Base-by-base conservation (phyloP, 73 alveolate species). In the Paramecium sonneborni region DNA sequence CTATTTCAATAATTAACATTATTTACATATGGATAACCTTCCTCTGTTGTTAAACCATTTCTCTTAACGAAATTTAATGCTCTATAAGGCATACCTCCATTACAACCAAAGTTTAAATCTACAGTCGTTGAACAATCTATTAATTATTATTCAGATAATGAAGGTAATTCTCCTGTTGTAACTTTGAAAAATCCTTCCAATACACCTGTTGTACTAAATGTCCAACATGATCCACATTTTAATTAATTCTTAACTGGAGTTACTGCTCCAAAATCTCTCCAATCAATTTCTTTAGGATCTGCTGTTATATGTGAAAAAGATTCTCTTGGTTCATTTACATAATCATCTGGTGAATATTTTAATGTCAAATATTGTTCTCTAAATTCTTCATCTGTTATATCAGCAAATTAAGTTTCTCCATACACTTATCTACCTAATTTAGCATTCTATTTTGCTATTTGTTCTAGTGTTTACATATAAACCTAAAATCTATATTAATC, bases 221-320 rank as follows among this genome's bases (percentile, higher is more conserved):
- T 97, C 97, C 98, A 97, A 96, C 98, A 97, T 21, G 98, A 93
- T 24, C 98, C 98, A 76, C 99, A 97, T 26, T 87, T 6, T 34
- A 96, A 97, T 94, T 97, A 95, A 85, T 97, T 88, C 86, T 94
- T 95, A 39, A 79, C 69, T 44, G 88, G 93, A 1, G 88, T 58
- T 3, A 86, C 93, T 28, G 93, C 93, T 28, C 93, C 93, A 5
- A 30, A 0, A 15, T 67, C 9, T 41, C 74, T 38, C 93, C 93
- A 86, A 86, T 86, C 79, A 18, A 86, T 37, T 67, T 86, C 86
- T 23, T 48, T 34, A 32, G 93, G 86, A 28, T 69, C 62, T 18
- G 52, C 93, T 88, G 52, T 70, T 9, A 62, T 62, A 62, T 62
- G 84, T 2, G 84, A 26, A 12, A 62, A 62, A 23, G 90, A 76